phyloP scores from a whole-genome alignment of 2,329 filamentous ascomycete genomes.

The Leptographium radiaticola region DNA sequence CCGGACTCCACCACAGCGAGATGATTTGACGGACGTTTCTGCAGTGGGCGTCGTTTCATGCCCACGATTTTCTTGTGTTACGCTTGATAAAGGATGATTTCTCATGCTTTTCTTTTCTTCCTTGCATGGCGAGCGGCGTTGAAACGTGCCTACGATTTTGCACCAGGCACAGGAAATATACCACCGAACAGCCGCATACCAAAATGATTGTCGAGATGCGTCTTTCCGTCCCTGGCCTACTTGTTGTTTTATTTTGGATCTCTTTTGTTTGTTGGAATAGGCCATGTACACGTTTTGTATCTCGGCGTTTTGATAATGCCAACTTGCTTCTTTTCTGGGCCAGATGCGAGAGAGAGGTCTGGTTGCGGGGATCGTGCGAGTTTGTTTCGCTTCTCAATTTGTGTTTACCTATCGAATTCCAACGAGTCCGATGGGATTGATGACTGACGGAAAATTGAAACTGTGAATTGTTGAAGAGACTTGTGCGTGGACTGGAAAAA shows the following conservation, averaged over 20 bases:
- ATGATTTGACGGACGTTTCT: constrained; percentile 31
- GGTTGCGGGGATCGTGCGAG: background rate
- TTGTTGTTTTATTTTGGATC: too few species aligned
- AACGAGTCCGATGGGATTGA: background rate
- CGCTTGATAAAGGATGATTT: background rate
- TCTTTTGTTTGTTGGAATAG: too few species aligned
- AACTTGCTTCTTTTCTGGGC: background rate
- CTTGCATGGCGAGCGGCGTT: constrained; percentile 24
- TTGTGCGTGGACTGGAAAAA: background rate
- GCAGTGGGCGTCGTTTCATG: background rate
- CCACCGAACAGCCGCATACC: background rate
- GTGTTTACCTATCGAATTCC: background rate
- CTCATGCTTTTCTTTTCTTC: constrained; percentile 9
- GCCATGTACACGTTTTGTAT: background rate
- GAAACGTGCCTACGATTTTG: constrained; percentile 3
- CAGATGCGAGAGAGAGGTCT: background rate
- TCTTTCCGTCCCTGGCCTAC: background rate
- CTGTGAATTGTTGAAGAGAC: background rate
- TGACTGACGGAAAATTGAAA: background rate
- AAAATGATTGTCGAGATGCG: background rate
- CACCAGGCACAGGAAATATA: background rate
- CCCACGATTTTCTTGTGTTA: background rate
- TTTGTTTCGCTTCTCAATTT: background rate
- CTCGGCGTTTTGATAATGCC: background rate
- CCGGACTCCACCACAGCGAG: constrained; percentile 39